Base-by-base conservation (phyloP, 176 grass and related monocot genomes). In the Puccinellia tenuiflora region DNA sequence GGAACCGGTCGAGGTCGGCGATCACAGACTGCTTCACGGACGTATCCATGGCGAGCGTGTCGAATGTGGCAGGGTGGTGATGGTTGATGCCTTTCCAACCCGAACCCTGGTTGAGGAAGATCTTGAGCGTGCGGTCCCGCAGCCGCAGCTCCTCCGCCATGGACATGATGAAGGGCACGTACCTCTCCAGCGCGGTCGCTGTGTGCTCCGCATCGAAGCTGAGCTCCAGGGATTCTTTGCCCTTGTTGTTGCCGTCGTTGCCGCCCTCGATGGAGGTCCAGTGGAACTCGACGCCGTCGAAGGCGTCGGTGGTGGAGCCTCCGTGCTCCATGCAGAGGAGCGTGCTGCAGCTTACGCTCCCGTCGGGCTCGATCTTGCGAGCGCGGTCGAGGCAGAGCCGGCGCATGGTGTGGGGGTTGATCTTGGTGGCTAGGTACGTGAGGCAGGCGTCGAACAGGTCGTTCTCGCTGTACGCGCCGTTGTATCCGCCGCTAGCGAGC, bases 1-100 rank as follows among this genome's bases (percentile, higher is more conserved):
- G 9, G 85, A 90, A 90, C 2, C 45, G 13, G 3, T 70, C 43
- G 18, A 90, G 68, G 75, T 90, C 88, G 37, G 3, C 65, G 40
- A 79, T 1, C 16, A 79, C 7, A 66, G 30, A 8, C 40, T n/a
- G 40, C 84, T 86, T n/a, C n/a, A n/a, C n/a, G n/a, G n/a, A n/a
- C n/a, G n/a, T n/a, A n/a, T n/a, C 33, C 33, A 34, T 34, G 33
- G 33, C 33, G 33, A 34, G 33, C 33, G 33, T 34, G 33, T 34
- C 33, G 33, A 34, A 34, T 4, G 33, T 34, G 33, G 33, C 33
- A 34, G 33, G 33, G 33, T 34, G 33, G 33, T 34, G 33, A 4
- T 34, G 33, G 33, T 34, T 34, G 33, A 34, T 34, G 33, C 33
- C 33, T 34, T 34, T 34, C 33, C 33, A 34, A 34, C 33, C 33